These are phyloP conservation scores for Gossypium schwendimanii DNA, from an alignment of 441 rosid species.

Conservation along the genomic window DNA sequence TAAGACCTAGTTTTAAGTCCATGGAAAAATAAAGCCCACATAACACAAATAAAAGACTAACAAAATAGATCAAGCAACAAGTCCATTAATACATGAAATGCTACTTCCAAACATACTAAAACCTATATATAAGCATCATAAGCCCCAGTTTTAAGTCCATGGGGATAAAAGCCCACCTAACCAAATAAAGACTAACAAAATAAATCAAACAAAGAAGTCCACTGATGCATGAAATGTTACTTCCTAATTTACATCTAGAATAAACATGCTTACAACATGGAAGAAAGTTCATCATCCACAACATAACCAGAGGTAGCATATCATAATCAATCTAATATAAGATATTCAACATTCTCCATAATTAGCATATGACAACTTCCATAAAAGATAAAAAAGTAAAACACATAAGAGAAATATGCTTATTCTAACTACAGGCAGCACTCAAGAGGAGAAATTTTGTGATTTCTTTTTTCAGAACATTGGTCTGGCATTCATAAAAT, in stretches of 20 bases:
- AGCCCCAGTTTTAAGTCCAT: not conserved
- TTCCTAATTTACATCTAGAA: not conserved
- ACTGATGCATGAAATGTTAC: not conserved
- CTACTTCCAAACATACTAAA: not conserved
- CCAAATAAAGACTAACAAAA: not conserved
- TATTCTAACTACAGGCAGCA: not conserved
- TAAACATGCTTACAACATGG: not conserved
- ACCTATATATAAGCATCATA: not conserved
- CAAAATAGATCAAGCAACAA: not conserved
- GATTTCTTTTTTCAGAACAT: not conserved
- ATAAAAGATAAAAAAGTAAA: not conserved
- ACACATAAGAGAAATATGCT: not conserved
- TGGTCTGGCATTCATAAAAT: not conserved
- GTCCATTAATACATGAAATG: not conserved
- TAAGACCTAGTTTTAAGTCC: not conserved
- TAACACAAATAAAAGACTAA: not conserved
- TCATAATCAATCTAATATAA: not conserved
- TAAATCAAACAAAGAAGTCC: not conserved
- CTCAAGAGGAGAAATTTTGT: not conserved
- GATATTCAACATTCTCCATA: not conserved
- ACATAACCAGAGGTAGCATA: not conserved
- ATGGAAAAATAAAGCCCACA: not conserved
- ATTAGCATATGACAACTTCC: not conserved
- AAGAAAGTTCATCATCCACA: not conserved
- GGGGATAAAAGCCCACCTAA: not conserved